Conservation (phyloP, 768 basidiomycete genomes). For the Termitomyces sp. region DNA sequence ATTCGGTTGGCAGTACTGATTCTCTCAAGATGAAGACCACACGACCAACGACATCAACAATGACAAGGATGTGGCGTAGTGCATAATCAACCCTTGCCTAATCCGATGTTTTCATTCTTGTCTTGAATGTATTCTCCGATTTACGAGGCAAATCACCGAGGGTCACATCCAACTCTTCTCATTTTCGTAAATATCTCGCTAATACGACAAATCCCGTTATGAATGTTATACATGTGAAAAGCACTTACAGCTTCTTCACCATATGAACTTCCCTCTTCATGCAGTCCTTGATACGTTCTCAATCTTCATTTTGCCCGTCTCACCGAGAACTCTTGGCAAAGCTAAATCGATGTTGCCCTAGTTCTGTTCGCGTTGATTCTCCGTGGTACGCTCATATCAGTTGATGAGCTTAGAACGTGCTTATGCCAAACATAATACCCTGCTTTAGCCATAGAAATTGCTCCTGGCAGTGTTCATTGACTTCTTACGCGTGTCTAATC, state of each 20-base stretch:
- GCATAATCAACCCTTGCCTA: not conserved
- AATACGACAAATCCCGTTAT: not conserved
- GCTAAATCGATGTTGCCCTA: not conserved
- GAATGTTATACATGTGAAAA: not conserved
- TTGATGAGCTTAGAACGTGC: not conserved
- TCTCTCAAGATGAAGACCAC: not conserved
- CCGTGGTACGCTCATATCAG: not conserved
- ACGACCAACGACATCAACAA: not conserved
- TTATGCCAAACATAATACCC: not conserved
- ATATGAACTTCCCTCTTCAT: not conserved
- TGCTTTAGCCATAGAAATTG: not conserved
- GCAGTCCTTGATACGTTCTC: not conserved
- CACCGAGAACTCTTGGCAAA: too few relatives aligned
- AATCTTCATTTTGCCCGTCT: not conserved
- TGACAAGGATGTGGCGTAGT: not conserved
- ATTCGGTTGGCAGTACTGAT: not conserved
- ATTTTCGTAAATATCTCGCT: not conserved
- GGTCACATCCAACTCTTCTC: not conserved
- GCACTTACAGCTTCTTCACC: not conserved
- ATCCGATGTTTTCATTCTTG: not conserved
- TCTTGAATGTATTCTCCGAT: not conserved
- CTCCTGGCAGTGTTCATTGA: conserved; percentile 1
- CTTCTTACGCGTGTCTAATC: conserved; percentile 7
- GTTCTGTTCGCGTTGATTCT: not conserved
- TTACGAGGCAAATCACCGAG: not conserved